Conservation (phyloP, 2,329 filamentous ascomycete genomes). For the Fusarium cicatricum region DNA sequence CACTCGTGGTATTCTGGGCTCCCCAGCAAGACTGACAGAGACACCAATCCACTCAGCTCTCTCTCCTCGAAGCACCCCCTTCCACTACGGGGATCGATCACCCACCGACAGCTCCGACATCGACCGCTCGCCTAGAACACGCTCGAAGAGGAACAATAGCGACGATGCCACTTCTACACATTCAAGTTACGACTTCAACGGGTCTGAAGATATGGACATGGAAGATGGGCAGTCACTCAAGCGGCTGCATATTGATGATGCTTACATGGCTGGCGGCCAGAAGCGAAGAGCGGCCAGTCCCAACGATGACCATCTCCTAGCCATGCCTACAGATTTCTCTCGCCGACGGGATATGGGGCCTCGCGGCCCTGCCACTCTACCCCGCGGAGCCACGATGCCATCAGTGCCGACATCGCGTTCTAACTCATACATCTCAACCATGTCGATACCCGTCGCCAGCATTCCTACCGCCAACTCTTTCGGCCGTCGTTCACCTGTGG, state of each 20-base stretch:
- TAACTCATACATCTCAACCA: conserved; percentile 58
- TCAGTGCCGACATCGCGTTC: conserved; percentile 55
- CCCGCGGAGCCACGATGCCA: conserved; percentile 54
- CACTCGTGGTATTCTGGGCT: conserved; percentile 53
- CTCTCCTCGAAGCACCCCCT: conserved; percentile 56
- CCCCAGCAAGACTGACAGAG: conserved; percentile 54
- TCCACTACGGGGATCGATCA: conserved; percentile 53
- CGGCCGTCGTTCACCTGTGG: conserved; percentile 57
- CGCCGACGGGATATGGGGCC: conserved; percentile 59
- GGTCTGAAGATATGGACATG: conserved; percentile 56
- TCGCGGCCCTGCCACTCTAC: conserved; percentile 59
- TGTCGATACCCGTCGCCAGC: conserved; percentile 53
- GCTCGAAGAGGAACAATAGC: conserved; percentile 60
- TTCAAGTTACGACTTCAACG: conserved; percentile 53
- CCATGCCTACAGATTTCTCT: conserved; percentile 53
- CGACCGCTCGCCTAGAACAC: conserved; percentile 57
- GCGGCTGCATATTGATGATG: conserved; percentile 60
- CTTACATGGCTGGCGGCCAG: conserved; percentile 52
- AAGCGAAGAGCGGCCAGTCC: conserved; percentile 67
- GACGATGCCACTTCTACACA: conserved; percentile 59
- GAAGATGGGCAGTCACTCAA: conserved; percentile 61
- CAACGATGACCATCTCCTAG: conserved; percentile 55
- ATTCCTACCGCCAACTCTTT: conserved; percentile 55
- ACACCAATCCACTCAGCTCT: conserved; percentile 58
- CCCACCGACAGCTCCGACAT: conserved; percentile 55